Evolutionary conservation across 2,329 filamentous ascomycete genomes (phyloP).

Genomic region (Fusarium camptoceras): DNA sequence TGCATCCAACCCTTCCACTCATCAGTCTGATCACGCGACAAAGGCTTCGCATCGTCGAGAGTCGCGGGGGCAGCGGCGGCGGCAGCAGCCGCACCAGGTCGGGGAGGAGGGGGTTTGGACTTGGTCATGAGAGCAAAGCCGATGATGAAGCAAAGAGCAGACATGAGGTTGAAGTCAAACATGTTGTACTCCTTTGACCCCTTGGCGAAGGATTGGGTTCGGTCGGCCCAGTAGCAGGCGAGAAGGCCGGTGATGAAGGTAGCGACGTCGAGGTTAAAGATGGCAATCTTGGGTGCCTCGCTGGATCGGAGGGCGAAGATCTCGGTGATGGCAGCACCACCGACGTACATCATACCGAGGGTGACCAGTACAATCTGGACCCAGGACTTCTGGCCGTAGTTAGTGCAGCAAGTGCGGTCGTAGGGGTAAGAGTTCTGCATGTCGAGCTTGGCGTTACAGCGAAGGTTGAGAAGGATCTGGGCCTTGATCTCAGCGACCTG

Average conservation of each 20-base stretch:
- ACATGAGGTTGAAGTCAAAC: slow-evolving; percentile 41
- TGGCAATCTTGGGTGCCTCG: slow-evolving; percentile 12
- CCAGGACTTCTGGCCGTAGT: slow-evolving; percentile 52
- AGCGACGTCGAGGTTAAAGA: slow-evolving; percentile 41
- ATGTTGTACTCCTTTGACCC: slow-evolving; percentile 41
- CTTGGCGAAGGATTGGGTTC: slow-evolving; percentile 48
- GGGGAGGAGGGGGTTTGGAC: slow-evolving; percentile 20
- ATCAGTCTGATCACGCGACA: slow-evolving; percentile 65
- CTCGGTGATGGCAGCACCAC: slow-evolving; percentile 30
- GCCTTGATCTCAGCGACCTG: slow-evolving; percentile 48
- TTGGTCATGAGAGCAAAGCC: slow-evolving; percentile 40
- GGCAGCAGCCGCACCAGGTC: slow-evolving; percentile 10
- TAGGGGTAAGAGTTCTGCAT: slow-evolving; percentile 55
- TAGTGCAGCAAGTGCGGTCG: slow-evolving; percentile 64
- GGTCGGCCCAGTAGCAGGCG: slow-evolving; percentile 48
- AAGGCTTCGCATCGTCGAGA: slow-evolving; percentile 37
- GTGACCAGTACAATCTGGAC: slow-evolving; percentile 42
- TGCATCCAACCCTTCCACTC: slow-evolving; percentile 78
- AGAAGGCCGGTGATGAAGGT: slow-evolving; percentile 43
- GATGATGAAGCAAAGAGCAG: slow-evolving; percentile 22
- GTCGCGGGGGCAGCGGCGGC: slow-evolving; percentile 6
- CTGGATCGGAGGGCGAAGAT: slow-evolving; percentile 20
- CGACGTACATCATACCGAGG: slow-evolving; percentile 33
- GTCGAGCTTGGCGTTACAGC: slow-evolving; percentile 60
- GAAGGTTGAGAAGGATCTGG: slow-evolving; percentile 63